Conservation (phyloP, 768 basidiomycete genomes). For the Sporobolomyces pararoseus region DNA sequence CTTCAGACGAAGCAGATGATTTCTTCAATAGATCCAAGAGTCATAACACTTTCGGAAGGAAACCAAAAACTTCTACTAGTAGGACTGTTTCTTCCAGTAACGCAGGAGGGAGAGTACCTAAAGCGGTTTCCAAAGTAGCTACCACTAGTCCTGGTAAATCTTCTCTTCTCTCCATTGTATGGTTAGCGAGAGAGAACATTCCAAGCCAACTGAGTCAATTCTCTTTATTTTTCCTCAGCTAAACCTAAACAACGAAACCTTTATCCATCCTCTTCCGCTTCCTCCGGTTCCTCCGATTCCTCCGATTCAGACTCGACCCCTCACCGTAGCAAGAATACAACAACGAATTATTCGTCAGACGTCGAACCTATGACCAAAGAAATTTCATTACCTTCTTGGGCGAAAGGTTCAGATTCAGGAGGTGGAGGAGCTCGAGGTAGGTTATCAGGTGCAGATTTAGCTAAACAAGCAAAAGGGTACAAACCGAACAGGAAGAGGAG, state of each 20-base stretch:
- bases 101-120: background rate
- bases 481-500: background rate
- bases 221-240: background rate
- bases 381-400: background rate
- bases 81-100: background rate
- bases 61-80: background rate
- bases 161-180: background rate
- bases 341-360: conserved; percentile 1
- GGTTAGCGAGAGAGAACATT: conserved; percentile 30
- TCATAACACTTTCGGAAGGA: background rate
- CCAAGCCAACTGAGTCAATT: no score
- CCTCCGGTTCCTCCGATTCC: background rate
- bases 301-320: background rate
- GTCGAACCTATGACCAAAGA: conserved; percentile 4
- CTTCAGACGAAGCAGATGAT: conserved; percentile 30
- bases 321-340: no score
- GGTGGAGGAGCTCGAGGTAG: background rate
- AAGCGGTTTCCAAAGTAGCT: background rate
- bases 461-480: background rate
- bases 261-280: background rate
- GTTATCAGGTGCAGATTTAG: background rate
- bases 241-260: background rate
- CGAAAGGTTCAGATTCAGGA: background rate
- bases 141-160: conserved; percentile 11
- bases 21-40: conserved; percentile 18